Base-by-base conservation (phyloP, 495 filamentous ascomycete genomes). In the Daldinia loculata region DNA sequence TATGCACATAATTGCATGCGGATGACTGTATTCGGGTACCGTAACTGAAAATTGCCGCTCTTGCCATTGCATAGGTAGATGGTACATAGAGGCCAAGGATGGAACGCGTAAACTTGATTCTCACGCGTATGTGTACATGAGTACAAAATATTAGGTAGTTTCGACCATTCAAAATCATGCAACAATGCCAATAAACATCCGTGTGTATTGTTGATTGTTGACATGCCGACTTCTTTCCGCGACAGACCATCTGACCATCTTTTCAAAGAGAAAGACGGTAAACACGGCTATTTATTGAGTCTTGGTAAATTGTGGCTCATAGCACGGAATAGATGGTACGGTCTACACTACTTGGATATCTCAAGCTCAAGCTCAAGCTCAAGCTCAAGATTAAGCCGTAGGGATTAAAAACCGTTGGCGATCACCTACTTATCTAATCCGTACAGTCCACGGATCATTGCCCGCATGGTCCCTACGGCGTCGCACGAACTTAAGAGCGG, bases 41-140 rank as follows among this genome's bases (percentile, higher is more conserved):
- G 9, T n/a, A 50, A 48, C 7, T 36, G 38, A 12, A 56, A 56
- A 55, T 68, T 72, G 65, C 70, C 65, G 64, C 65, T 61, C 19
- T 67, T 60, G 14, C 70, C 64, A 41, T 71, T 53, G 27, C 57
- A 67, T 30, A 27, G 8, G n/a, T n/a, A n/a, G n/a, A n/a, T n/a
- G n/a, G n/a, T n/a, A n/a, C n/a, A 14, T 36, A 14, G 14, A 24
- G 19, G 17, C n/a, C 14, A 9, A 38, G 26, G 32, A 24, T 36
- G 27, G 55, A 72, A 71, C 69, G 69, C 69, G 69, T 66, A 60
- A 48, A 62, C 57, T 26, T 64, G 26, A 48, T 48, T 48, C 39
- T 50, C 36, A 32, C 43, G 27, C 36, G 65, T 9, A 3, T 32
- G 22, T 26, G 3, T 56, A 19, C 15, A 32, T 30, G 24, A 15